A percentile compares a stretch with the other conserved stretches of the same genome.
Evolutionary conservation across 805 yeast genomes (phyloP).

Genomic region (Ogataea pini): DNA sequence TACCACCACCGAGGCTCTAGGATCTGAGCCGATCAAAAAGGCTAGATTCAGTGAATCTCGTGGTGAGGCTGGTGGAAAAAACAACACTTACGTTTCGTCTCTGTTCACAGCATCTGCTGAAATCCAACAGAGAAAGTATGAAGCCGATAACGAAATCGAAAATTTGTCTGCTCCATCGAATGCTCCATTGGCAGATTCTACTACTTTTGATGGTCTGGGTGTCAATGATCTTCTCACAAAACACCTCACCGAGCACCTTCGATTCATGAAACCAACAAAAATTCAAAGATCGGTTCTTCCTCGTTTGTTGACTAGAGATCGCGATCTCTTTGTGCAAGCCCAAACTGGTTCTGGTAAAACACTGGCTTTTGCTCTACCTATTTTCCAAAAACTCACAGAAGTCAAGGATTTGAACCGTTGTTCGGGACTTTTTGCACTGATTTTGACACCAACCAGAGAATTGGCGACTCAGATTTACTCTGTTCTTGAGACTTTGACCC

Average conservation of each 20-base stretch:
- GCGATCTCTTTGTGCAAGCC: constrained; percentile 87
- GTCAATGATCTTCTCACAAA: constrained; percentile 52
- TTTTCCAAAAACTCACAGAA: constrained; percentile 68
- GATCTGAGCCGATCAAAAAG: constrained; percentile 25
- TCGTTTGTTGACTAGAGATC: constrained; percentile 42
- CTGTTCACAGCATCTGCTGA: constrained; percentile 73
- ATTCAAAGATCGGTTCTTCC: constrained; percentile 86
- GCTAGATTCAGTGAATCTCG: constrained; percentile 45
- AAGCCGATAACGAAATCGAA: constrained; percentile 34
- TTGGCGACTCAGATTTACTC: constrained; percentile 86
- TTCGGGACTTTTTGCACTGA: constrained; percentile 85
- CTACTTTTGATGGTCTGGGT: constrained; percentile 73
- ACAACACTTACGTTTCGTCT: constrained; percentile 78
- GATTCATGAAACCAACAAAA: constrained; percentile 71
- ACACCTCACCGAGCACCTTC: constrained; percentile 58
- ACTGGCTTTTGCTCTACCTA: constrained; percentile 80
- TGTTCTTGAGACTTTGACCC: constrained; percentile 70
- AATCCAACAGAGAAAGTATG: constrained; percentile 40
- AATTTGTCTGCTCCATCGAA: constrained; percentile 61
- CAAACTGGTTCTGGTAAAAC: constrained; percentile 99
- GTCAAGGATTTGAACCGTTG: constrained; percentile 54
- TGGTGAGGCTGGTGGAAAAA: constrained; percentile 55
- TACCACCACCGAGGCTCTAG: constrained; percentile 23
- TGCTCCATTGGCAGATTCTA: constrained; percentile 76
- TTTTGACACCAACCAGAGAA: constrained; percentile 93